Conservation (phyloP, 75 land plant species). For the Picea sitchensis region DNA sequence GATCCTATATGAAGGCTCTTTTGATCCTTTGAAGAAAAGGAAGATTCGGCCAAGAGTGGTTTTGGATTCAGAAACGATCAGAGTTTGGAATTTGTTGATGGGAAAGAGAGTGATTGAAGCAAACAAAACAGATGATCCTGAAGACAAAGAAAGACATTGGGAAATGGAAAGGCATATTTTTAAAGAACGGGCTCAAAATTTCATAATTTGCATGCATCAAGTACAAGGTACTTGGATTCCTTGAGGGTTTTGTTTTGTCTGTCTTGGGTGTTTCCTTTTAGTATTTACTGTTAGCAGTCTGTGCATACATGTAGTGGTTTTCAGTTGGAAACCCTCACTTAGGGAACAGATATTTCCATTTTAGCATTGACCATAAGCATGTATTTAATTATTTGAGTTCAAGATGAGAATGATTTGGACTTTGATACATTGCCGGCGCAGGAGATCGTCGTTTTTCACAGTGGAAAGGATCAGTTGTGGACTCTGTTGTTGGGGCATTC, state of each 20-base stretch:
- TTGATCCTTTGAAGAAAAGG: slow-evolving; percentile 12
- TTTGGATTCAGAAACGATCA: slow-evolving; percentile 13
- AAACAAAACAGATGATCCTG: not conserved
- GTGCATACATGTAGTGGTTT: not conserved
- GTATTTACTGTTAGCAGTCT: not conserved
- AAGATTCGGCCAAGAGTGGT: slow-evolving; percentile 23
- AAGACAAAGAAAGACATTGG: slow-evolving; percentile 18
- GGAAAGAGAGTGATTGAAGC: slow-evolving; percentile 7
- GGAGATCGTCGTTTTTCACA: slow-evolving; percentile 50
- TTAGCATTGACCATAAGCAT: not conserved
- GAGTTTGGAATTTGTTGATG: slow-evolving; percentile 25
- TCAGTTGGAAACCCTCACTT: not conserved
- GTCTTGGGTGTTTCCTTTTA: not conserved
- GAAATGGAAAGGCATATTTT: slow-evolving; percentile 18
- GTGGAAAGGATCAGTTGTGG: slow-evolving; percentile 82
- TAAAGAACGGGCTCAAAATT: slow-evolving; percentile 19
- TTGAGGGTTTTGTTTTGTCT: not conserved
- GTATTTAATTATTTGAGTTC: not conserved
- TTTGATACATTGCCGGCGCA: slow-evolving; percentile 8
- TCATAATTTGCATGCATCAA: slow-evolving; percentile 32
- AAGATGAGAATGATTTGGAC: not conserved
- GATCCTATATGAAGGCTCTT: slow-evolving; percentile 18
- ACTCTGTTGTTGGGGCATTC: slow-evolving; percentile 73
- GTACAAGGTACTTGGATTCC: slow-evolving; percentile 24
- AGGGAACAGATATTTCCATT: not conserved